Base-by-base conservation (phyloP, 441 rosid species). In the Euphorbia celastroides region DNA sequence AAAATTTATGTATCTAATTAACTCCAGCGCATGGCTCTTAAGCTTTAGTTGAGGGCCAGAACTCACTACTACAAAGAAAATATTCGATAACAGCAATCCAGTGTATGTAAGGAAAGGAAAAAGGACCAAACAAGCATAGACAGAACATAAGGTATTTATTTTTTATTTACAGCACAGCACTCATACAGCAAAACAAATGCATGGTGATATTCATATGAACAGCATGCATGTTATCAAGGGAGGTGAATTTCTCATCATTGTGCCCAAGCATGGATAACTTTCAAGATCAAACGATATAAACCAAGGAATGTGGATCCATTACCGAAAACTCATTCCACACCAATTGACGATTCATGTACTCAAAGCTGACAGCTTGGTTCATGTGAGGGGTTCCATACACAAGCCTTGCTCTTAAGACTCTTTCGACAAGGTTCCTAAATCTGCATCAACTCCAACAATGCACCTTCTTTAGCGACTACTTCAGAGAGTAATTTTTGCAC, bases 301-400 rank as follows among this genome's bases (percentile, higher is more conserved):
- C 36, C 42, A 57, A 5, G 32, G 60, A 67, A 55, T 52, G 56
- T 42, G 72, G 52, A 60, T 60, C 46, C 69, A 72, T 78, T 88
- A 93, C 96, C 84, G 95, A 93, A 73, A 91, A 93, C 78, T 93
- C 97, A 77, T 93, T 93, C 99, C 97, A 93, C 78, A 93, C 97
- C 67, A 93, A 81, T 74, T 91, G 99, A 55, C 93, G 90, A 78
- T 93, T 89, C 99, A 91, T 89, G 82, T 93, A 91, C 88, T 93
- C 96, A 60, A 93, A 93, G 88, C 97, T 93, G 70, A 93, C 96
- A 20, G 96, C 90, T 70, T 96, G 84, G 74, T 91, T 93, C 96
- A 91, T 91, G 70, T 88, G 82, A 70, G 96, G 97, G 72, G 76
- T 83, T 72, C 83, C 93, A 61, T 93, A 89, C 36, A 93, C 96